A percentile compares a stretch with the other conserved stretches of the same genome.
These are phyloP conservation scores for Physcomitrium patens DNA, from an alignment of 225 moss, liverwort and hornwort species.

Conservation along the genomic window DNA sequence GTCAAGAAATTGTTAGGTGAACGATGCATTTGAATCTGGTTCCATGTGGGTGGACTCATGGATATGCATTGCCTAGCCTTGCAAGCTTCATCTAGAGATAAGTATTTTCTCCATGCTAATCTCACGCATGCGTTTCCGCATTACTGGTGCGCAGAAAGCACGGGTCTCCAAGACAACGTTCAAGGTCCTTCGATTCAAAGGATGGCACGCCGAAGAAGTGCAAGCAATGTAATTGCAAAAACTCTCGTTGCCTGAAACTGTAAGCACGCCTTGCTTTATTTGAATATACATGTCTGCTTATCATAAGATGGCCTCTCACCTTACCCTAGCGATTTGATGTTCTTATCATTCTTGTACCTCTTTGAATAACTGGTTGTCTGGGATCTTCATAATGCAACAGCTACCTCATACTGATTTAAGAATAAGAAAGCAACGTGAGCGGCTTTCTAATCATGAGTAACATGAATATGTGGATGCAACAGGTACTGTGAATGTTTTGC, in stretches of 20 bases:
- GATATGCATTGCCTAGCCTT: constrained; percentile 14
- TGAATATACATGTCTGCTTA: neutral
- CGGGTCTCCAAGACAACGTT: constrained; percentile 57
- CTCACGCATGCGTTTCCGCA: neutral
- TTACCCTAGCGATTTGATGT: neutral
- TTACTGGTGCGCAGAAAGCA: constrained; percentile 49
- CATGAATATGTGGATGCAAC: constrained; percentile 26
- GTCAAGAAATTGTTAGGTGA: neutral
- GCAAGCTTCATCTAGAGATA: neutral
- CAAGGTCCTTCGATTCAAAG: constrained; percentile 59
- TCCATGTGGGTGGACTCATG: constrained; percentile 8
- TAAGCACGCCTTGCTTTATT: constrained; percentile 32
- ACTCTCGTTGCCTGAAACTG: constrained; percentile 66
- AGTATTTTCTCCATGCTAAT: constrained; percentile 17
- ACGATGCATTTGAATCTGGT: neutral
- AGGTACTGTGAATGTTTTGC: constrained; percentile 74
- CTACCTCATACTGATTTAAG: constrained; percentile 6
- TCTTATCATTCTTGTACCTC: neutral
- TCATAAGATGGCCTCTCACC: constrained; percentile 2
- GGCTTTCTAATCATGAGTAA: neutral
- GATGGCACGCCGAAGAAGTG: constrained; percentile 66
- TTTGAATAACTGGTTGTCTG: neutral
- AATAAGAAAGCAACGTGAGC: constrained; percentile 8
- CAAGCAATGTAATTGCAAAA: constrained; percentile 69
- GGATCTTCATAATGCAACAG: neutral